Evolutionary conservation across 1,284 basidiomycete genomes (phyloP).

Genomic region (Trametes hirsuta): DNA sequence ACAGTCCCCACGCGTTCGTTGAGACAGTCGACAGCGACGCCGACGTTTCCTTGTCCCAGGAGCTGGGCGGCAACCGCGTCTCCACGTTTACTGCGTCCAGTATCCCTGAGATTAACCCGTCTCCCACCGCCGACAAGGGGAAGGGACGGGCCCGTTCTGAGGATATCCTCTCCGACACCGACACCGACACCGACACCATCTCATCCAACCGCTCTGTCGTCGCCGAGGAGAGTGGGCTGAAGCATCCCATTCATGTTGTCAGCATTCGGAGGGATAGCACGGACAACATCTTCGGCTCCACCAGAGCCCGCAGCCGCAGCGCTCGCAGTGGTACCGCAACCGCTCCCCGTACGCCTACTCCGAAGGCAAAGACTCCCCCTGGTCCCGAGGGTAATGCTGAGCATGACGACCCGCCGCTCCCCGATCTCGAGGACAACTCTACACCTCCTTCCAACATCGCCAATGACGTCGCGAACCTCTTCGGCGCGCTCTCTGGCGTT

Average conservation of each 20-base stretch:
- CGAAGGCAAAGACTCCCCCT: conserved; percentile 15
- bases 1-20: conserved; percentile 63
- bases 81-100: conserved; percentile 24
- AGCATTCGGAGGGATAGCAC: conserved; percentile 23
- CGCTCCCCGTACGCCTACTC: conserved; percentile 14
- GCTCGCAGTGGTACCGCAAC: conserved; percentile 9
- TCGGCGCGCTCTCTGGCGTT: conserved; percentile 55
- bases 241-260: conserved; percentile 63
- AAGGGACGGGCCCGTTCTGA: conserved; percentile 48
- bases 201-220: conserved; percentile 63
- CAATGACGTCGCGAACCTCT: conserved; percentile 62
- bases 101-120: conserved; percentile 28
- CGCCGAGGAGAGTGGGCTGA: conserved; percentile 50
- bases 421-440: conserved; percentile 45
- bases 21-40: conserved; percentile 59
- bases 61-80: conserved; percentile 15
- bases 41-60: conserved; percentile 32
- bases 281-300: conserved; percentile 23
- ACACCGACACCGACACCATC: conserved; percentile 48
- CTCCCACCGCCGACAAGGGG: conserved; percentile 49
- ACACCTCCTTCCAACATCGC: conserved; percentile 44
- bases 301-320: conserved; percentile 14
- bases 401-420: conserved; percentile 56
- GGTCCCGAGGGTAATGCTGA: conserved; percentile 5
- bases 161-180: conserved; percentile 34